Percentiles rank a stretch among this genome's conserved stretches.
Evolutionary conservation across 2,329 filamentous ascomycete species (phyloP).

Genomic region (Paracoccidioides brasiliensis): DNA sequence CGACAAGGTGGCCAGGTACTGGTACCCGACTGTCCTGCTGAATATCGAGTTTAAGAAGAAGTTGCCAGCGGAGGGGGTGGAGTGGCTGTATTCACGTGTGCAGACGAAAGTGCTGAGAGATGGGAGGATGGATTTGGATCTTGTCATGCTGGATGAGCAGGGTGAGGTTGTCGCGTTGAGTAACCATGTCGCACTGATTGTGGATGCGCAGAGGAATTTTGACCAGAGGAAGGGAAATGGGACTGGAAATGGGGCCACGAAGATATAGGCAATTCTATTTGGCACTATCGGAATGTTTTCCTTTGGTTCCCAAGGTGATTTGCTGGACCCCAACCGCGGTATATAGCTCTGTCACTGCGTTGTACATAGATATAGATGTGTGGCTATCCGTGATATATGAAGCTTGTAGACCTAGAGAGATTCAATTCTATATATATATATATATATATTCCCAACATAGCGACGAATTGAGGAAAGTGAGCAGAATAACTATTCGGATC

Average conservation of each 20-base stretch:
- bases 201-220: slow-evolving; percentile 52
- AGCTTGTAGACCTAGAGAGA: background rate
- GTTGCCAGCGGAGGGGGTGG: slow-evolving; percentile 52
- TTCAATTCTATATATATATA: background rate
- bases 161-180: slow-evolving; percentile 56
- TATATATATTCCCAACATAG: no score
- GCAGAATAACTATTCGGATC: no score
- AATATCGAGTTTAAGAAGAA: slow-evolving; percentile 66
- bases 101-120: slow-evolving; percentile 54
- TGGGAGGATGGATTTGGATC: slow-evolving; percentile 61
- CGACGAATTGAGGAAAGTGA: no score
- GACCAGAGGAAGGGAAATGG: slow-evolving; percentile 30
- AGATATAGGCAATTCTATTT: slow-evolving; percentile 6
- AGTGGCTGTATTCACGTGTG: slow-evolving; percentile 58
- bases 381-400: background rate
- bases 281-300: no score
- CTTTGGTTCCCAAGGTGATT: background rate
- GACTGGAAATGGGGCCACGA: slow-evolving; percentile 8
- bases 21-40: slow-evolving; percentile 65
- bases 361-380: background rate
- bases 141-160: slow-evolving; percentile 50
- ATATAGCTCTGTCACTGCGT: background rate
- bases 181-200: slow-evolving; percentile 53
- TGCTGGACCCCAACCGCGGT: no score
- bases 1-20: slow-evolving; percentile 36